Evolutionary conservation across 495 filamentous ascomycete genomes (phyloP).

Genomic region (Ramalina peruviana): DNA sequence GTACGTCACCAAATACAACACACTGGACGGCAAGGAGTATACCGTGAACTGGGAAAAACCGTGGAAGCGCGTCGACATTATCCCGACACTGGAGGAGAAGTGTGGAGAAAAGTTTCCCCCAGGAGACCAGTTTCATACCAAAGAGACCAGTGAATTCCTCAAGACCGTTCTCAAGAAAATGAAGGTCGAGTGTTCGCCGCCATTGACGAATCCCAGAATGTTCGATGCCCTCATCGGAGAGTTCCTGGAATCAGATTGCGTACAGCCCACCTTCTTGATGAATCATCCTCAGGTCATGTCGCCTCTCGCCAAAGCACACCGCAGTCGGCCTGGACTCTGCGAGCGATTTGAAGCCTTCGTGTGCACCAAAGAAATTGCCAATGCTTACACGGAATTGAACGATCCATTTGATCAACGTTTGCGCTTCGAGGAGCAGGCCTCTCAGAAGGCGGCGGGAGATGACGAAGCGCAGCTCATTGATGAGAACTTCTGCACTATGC

Average conservation of each 20-base stretch:
- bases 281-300: conserved; percentile 97
- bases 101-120: conserved; percentile 90
- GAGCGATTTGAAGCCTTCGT: conserved; percentile 97
- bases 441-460: conserved; percentile 91
- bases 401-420: conserved; percentile 88
- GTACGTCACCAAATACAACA: conserved; percentile 70
- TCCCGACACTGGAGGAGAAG: conserved; percentile 78
- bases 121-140: conserved; percentile 74
- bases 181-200: conserved; percentile 77
- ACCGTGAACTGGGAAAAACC: conserved; percentile 91
- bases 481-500: conserved; percentile 74
- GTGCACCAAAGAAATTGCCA: conserved; percentile 91
- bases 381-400: conserved; percentile 97
- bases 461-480: conserved; percentile 94
- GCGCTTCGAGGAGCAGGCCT: conserved; percentile 91
- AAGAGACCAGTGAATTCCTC: conserved; percentile 77
- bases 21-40: conserved; percentile 68
- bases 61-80: conserved; percentile 94
- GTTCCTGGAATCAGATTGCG: conserved; percentile 84
- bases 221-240: conserved; percentile 93
- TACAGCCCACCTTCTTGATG: conserved; percentile 94
- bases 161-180: conserved; percentile 72
- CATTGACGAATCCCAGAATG: conserved; percentile 91
- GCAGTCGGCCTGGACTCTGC: conserved; percentile 66
- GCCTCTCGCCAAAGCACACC: conserved; percentile 90